Conservation (phyloP, 805 yeast genomes). For the Candida schatavii region DNA sequence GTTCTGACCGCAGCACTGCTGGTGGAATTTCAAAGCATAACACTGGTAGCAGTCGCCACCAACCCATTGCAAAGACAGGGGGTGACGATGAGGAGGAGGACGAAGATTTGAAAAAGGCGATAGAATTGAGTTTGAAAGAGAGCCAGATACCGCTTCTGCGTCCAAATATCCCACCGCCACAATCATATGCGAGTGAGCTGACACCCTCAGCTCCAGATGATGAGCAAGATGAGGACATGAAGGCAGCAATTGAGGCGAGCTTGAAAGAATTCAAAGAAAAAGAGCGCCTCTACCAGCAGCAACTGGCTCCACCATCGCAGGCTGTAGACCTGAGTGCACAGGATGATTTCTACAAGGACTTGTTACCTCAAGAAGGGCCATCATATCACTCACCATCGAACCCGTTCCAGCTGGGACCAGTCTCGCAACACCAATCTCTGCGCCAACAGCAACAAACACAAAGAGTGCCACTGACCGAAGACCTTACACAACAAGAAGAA, state of each 20-base stretch:
- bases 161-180: slow-evolving; percentile 10
- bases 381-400: background rate
- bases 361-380: background rate
- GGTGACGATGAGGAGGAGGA: slow-evolving; percentile 51
- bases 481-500: slow-evolving; percentile 61
- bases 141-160: slow-evolving; percentile 14
- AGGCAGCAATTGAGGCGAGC: slow-evolving; percentile 93
- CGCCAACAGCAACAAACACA: slow-evolving; percentile 13
- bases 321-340: background rate
- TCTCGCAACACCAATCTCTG: slow-evolving; percentile 4
- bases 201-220: slow-evolving; percentile 38
- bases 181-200: slow-evolving; percentile 20
- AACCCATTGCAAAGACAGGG: slow-evolving; percentile 7
- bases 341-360: slow-evolving; percentile 3
- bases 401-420: slow-evolving; percentile 3
- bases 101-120: slow-evolving; percentile 74
- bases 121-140: slow-evolving; percentile 74
- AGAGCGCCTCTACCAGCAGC: slow-evolving; percentile 14
- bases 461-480: slow-evolving; percentile 18
- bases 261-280: slow-evolving; percentile 62
- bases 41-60: background rate
- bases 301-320: slow-evolving; percentile 4
- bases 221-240: slow-evolving; percentile 83
- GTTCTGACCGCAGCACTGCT: background rate
- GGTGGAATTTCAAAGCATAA: too few relatives aligned